Evolutionary conservation across 352 stramenopile genomes (phyloP), one percentile per base, ranked within the genome.

Genomic region (Globisporangium parvum): DNA sequence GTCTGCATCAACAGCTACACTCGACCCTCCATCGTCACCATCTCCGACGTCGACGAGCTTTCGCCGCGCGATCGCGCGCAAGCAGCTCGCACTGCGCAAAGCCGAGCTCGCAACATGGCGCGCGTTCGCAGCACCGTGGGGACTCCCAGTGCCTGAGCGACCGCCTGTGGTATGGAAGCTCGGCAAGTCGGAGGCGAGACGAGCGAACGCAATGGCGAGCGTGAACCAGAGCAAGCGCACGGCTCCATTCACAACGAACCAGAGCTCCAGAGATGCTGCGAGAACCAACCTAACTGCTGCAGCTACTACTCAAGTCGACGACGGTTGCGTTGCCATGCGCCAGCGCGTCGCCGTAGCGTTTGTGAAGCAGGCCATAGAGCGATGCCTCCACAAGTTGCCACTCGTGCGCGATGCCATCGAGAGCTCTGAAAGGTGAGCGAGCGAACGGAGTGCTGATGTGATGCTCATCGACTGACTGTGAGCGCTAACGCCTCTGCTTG

Each of bases 11-110:
- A 33, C 31, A 15, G 33, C 14, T 3, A 9, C 4, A 23, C 24
- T 35, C 11, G 0, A 5, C 26, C 17, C 31, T 8, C 20, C 35
- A 12, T 37, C 31, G 31, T 12, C 31, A 12, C 24, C 18, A 28
- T 18, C 15, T 5, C 39, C n/a, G 37, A 47, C 21, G 15, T 63
- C 40, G 33, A 59, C 31, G 15, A 49, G n/a, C 21, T 65, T 60
- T 39, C 47, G 57, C 2, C 52, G 59, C 20, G 52, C 5, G 21
- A 37, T 65, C 23, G 47, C 51, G 23, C 53, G 53, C 39, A 60
- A 65, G 47, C 46, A 52, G 40, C 40, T 60, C 21, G 48, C 35
- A 8, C 46, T 47, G 6, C 53, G 59, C 1, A 42, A 21, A n/a
- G 59, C 60, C 9, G 52, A 60, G 39, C 24, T 59, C 4, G 12